Percentiles rank a stretch among this genome's conserved stretches.
Conservation (phyloP, 345 rosid genomes). For the Bruguiera sexangula region DNA sequence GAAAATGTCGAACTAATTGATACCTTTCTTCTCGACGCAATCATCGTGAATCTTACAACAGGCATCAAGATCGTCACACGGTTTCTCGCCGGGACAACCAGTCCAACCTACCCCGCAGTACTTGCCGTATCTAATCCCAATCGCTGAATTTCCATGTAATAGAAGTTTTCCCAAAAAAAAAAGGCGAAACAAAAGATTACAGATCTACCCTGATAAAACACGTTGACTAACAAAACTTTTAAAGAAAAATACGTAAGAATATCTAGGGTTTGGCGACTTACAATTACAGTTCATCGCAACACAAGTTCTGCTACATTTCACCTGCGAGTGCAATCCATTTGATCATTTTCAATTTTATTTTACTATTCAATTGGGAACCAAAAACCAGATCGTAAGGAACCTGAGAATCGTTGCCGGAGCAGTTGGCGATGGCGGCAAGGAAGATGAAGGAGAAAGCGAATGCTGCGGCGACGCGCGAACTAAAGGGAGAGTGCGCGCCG, state of each 20-base stretch:
- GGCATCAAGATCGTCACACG: slow-evolving; percentile 84
- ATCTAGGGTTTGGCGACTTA: slow-evolving; percentile 22
- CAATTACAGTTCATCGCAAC: slow-evolving; percentile 59
- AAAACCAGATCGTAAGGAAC: slow-evolving; percentile 10
- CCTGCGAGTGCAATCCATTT: slow-evolving; percentile 31
- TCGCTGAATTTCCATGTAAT: slow-evolving; percentile 29
- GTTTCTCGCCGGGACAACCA: slow-evolving; percentile 84
- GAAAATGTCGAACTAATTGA: background rate
- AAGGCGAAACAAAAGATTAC: no score
- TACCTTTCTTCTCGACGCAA: slow-evolving; percentile 74
- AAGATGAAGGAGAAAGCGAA: slow-evolving; percentile 36
- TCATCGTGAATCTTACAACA: slow-evolving; percentile 87
- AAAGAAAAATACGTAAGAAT: background rate
- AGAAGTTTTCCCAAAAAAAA: background rate
- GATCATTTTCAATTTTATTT: background rate
- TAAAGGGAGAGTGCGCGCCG: slow-evolving; percentile 14
- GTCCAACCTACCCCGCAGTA: slow-evolving; percentile 90
- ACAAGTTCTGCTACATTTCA: slow-evolving; percentile 69
- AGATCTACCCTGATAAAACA: no score
- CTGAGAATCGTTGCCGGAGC: slow-evolving; percentile 41
- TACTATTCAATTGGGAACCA: background rate
- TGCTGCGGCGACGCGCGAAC: slow-evolving; percentile 20
- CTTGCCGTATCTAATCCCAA: slow-evolving; percentile 85
- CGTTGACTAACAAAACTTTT: no score
- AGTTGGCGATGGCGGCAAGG: slow-evolving; percentile 28